These are phyloP conservation scores for Debaryomyces maramus DNA, from an alignment of 805 yeast species.

Conservation along the genomic window DNA sequence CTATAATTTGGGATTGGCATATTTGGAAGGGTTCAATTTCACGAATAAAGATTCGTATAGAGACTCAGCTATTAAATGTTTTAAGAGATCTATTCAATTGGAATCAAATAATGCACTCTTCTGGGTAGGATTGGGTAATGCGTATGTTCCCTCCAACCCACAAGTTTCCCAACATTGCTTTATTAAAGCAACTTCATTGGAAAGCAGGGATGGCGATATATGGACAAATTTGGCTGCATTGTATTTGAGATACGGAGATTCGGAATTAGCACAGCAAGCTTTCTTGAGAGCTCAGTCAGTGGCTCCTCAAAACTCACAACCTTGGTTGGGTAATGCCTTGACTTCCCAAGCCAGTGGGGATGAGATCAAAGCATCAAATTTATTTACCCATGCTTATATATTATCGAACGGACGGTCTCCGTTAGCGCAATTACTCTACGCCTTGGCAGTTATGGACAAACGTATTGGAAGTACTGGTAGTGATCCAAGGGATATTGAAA, in stretches of 20 bases:
- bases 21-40: constrained; percentile 43
- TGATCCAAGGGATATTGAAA: constrained; percentile 55
- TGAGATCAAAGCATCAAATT: constrained; percentile 46
- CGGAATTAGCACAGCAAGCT: constrained; percentile 70
- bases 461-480: constrained; percentile 39
- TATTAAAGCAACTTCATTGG: constrained; percentile 73
- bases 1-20: constrained; percentile 73
- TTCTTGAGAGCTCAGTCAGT: constrained; percentile 73
- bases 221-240: constrained; percentile 86
- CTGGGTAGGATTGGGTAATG: constrained; percentile 85
- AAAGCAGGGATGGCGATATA: constrained; percentile 61
- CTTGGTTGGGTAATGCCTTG: constrained; percentile 90
- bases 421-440: constrained; percentile 70
- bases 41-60: constrained; percentile 27
- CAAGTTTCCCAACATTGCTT: constrained; percentile 89
- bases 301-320: constrained; percentile 68
- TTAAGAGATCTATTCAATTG: constrained; percentile 67
- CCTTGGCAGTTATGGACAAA: constrained; percentile 53
- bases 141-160: constrained; percentile 62
- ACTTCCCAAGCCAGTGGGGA: constrained; percentile 53
- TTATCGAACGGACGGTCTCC: constrained; percentile 74
- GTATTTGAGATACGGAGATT: constrained; percentile 67
- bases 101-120: constrained; percentile 69
- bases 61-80: constrained; percentile 52
- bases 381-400: constrained; percentile 76